Conservation (phyloP, 1,284 basidiomycete species). For the Papiliotrema flavescens region DNA sequence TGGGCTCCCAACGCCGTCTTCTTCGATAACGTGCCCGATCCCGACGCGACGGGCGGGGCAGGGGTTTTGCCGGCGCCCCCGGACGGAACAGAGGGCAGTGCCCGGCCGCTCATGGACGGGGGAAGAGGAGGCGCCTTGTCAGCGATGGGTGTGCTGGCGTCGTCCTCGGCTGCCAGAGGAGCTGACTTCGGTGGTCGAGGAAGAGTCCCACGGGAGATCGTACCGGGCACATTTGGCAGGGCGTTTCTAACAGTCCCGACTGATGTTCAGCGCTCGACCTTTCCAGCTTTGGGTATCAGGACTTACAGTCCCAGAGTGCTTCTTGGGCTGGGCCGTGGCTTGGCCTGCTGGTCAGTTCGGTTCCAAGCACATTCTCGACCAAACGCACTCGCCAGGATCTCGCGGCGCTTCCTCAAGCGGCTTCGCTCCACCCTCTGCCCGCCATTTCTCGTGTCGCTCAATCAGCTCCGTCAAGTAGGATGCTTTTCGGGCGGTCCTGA, state of each 20-base stretch:
- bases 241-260: slow-evolving; percentile 46
- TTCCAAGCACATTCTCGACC: neutral
- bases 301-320: slow-evolving; percentile 88
- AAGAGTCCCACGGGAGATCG: too few species aligned
- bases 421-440: slow-evolving; percentile 76
- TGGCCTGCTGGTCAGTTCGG: slow-evolving; percentile 14
- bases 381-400: slow-evolving; percentile 15
- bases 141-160: too few species aligned
- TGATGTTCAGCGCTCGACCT: slow-evolving; percentile 11
- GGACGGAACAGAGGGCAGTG: too few species aligned
- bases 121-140: too few species aligned
- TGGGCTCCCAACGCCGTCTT: slow-evolving; percentile 1
- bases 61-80: too few species aligned
- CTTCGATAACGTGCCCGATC: neutral
- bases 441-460: slow-evolving; percentile 90
- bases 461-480: slow-evolving; percentile 92
- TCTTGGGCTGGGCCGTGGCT: slow-evolving; percentile 62
- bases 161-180: too few species aligned
- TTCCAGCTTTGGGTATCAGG: neutral
- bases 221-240: slow-evolving; percentile 10
- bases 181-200: too few species aligned
- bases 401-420: slow-evolving; percentile 56
- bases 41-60: too few species aligned
- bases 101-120: too few species aligned
- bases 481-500: slow-evolving; percentile 89